Conservation (phyloP, 202 grass and related monocot genomes). For the Setaria viridis region DNA sequence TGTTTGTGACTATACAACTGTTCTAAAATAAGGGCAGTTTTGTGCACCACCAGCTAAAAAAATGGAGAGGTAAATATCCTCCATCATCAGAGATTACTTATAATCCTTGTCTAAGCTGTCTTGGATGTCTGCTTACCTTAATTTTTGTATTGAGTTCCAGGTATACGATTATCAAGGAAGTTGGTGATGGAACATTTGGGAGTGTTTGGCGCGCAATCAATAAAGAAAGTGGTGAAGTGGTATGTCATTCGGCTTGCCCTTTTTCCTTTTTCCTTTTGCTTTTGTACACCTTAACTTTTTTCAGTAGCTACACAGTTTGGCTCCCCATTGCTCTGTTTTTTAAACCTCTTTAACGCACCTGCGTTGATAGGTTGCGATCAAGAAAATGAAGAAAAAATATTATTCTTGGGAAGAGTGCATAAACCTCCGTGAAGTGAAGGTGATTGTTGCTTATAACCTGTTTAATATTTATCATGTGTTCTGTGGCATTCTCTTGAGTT, state of each 20-base stretch:
- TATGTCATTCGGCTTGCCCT: conserved; percentile 46
- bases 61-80: conserved; percentile 71
- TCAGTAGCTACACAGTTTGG: not conserved
- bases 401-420: conserved; percentile 85
- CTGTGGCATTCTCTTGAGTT: not conserved
- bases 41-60: conserved; percentile 54
- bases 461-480: conserved; percentile 29
- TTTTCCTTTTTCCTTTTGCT: not conserved
- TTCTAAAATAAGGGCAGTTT: conserved; percentile 69
- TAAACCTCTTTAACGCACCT: conserved; percentile 15
- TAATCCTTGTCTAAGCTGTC: not conserved
- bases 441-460: conserved; percentile 41
- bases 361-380: conserved; percentile 65
- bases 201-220: conserved; percentile 84
- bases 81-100: not conserved
- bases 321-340: not conserved
- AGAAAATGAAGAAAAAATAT: conserved; percentile 93
- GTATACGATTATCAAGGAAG: conserved; percentile 76
- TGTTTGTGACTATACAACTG: conserved; percentile 53
- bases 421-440: conserved; percentile 89
- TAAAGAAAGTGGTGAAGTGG: conserved; percentile 77
- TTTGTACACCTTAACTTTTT: not conserved
- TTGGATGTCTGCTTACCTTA: not conserved
- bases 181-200: conserved; percentile 86
- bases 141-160: conserved; percentile 37